Percentiles rank a stretch among this genome's conserved stretches.
Conservation (phyloP, 2,329 filamentous ascomycete genomes). For the Cephalotrichum gorgonifer region DNA sequence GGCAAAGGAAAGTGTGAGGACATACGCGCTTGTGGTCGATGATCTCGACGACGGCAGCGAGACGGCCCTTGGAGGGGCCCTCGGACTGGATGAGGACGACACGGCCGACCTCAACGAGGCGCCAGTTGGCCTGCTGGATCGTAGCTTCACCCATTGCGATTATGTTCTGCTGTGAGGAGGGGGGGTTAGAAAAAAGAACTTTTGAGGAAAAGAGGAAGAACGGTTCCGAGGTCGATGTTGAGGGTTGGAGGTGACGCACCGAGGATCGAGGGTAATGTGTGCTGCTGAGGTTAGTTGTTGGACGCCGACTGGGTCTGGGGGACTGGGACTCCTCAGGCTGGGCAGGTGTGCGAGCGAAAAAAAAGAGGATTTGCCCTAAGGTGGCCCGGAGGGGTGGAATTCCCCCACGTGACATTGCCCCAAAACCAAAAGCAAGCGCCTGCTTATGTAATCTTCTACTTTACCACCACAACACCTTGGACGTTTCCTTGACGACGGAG, state of each 20-base stretch:
- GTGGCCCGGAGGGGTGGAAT: constrained; percentile 1
- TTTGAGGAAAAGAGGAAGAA: constrained; percentile 28
- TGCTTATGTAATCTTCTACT: background rate
- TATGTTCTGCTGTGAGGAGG: background rate
- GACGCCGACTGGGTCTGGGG: background rate
- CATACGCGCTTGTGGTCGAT: constrained; percentile 99
- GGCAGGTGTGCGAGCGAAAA: constrained; percentile 28
- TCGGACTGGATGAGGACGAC: constrained; percentile 79
- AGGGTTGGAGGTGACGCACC: constrained; percentile 20
- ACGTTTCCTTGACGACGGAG: too few relatives aligned
- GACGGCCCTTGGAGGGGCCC: constrained; percentile 72
- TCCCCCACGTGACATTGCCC: constrained; percentile 2
- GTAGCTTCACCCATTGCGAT: constrained; percentile 70
- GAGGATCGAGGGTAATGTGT: constrained; percentile 3
- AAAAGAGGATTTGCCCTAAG: constrained; percentile 29
- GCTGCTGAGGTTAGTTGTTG: constrained; percentile 5
- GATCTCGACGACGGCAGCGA: constrained; percentile 96
- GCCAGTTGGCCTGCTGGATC: constrained; percentile 78
- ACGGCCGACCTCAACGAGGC: constrained; percentile 96
- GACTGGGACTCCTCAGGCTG: background rate
- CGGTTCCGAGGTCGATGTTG: constrained; percentile 21
- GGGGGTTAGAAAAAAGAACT: constrained; percentile 2
- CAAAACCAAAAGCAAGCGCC: background rate
- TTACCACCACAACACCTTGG: too few relatives aligned
- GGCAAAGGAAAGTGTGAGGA: constrained; percentile 22